Base-by-base conservation (phyloP, 2,329 filamentous ascomycete species). In the Cercospora janseana region DNA sequence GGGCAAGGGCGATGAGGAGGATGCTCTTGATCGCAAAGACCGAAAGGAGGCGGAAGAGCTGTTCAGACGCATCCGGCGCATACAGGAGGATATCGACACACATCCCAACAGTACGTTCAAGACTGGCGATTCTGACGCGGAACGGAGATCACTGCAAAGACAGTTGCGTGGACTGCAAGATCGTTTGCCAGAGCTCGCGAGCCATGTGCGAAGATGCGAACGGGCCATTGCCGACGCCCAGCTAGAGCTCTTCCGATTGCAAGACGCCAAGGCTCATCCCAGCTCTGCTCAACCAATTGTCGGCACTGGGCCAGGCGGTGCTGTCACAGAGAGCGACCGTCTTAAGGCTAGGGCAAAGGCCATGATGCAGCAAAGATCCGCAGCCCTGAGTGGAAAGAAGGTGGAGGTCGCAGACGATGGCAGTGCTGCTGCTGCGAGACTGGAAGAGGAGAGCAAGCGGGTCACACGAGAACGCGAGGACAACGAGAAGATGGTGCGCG, bases 331-430 rank as follows among this genome's bases (percentile, higher is more conserved):
- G 70, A 87, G 89, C 3, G 93, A 98, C 71, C 83, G 92, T 46
- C 81, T 97, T 59, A 97, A 96, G 75, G 93, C 93, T 27, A 83
- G 91, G 60, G 92, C 93, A 24, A 95, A 91, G 72, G 92, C 92
- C 29, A 95, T 96, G 83, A 98, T 98, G 93, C 92, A 97, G 72
- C 91, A 95, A 64, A 86, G 93, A 52, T 91, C 93, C 60, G 93
- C 93, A 49, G 92, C 93, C 13, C 74, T 98, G 56, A 89, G 90
- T 16, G 93, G 93, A 50, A 89, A 86, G 69, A 74, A 85, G 34
- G 76, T 83, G 38, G 83, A 88, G 28, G 69, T 75, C 2, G 75
- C 74, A 37, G 80, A 85, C 53, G 88, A 94, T 58, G 86, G 91
- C 56, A 78, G 80, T 20, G 88, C 87, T 57, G 88, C 88, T 3